Percentiles rank a stretch among this genome's conserved stretches.
Evolutionary conservation across 192 early-diverging fungal genomes (phyloP).

Genomic region (Coemansia biformis): DNA sequence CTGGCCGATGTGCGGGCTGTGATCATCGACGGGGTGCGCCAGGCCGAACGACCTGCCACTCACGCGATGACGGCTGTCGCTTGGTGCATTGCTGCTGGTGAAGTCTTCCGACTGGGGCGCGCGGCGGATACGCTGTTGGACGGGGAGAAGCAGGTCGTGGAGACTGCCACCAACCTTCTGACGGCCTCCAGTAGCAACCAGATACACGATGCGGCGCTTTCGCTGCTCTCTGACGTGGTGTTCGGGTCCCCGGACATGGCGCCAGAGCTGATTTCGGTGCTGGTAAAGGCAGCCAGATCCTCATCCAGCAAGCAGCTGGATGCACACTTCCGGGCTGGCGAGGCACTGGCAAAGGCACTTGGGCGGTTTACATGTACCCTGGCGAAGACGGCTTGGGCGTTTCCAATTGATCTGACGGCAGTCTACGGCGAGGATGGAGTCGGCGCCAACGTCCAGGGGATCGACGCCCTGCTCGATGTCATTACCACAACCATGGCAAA

Average conservation of each 20-base stretch:
- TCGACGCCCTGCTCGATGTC: slow-evolving; percentile 13
- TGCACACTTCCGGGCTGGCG: slow-evolving; percentile 78
- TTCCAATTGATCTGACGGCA: slow-evolving; percentile 18
- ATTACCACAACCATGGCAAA: slow-evolving; percentile 15
- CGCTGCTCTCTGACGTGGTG: slow-evolving; percentile 64
- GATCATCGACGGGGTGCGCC: background rate
- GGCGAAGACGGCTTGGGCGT: slow-evolving; percentile 20
- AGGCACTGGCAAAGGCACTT: slow-evolving; percentile 57
- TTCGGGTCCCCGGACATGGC: slow-evolving; percentile 38
- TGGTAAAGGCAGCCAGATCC: slow-evolving; percentile 55
- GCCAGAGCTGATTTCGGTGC: slow-evolving; percentile 32
- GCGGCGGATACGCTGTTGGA: background rate
- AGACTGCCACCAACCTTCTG: slow-evolving; percentile 30
- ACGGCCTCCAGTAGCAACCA: slow-evolving; percentile 69
- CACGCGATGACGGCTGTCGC: slow-evolving; percentile 54
- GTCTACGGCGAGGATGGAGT: slow-evolving; percentile 18
- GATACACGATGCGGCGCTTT: slow-evolving; percentile 68
- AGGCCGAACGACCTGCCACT: slow-evolving; percentile 26
- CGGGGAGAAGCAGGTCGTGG: slow-evolving; percentile 8
- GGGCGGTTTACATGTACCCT: slow-evolving; percentile 36
- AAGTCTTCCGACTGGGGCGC: slow-evolving; percentile 51
- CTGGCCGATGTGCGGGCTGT: background rate
- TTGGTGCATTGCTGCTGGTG: slow-evolving; percentile 64
- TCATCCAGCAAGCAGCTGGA: slow-evolving; percentile 73
- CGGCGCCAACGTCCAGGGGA: slow-evolving; percentile 9